phyloP scores from a whole-genome alignment of 768 basidiomycete genomes.

The Boletus patriciae region DNA sequence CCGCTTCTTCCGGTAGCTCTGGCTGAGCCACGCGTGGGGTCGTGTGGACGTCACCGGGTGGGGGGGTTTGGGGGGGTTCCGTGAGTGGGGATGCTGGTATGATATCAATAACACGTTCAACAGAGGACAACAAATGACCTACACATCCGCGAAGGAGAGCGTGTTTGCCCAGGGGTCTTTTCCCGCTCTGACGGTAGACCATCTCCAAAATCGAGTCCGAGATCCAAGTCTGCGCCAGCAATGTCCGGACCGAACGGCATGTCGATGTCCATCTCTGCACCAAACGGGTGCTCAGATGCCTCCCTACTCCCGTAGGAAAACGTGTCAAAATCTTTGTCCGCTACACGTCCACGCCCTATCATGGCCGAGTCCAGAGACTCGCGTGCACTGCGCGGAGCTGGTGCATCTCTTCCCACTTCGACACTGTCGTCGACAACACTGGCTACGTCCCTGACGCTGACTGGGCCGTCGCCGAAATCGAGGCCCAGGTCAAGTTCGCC shows the following conservation, averaged over 20 bases:
- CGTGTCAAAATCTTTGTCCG: slow-evolving; percentile 57
- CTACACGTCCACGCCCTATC: slow-evolving; percentile 45
- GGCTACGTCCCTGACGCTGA: slow-evolving; percentile 32
- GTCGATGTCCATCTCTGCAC: slow-evolving; percentile 50
- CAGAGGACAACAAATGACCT: slow-evolving; percentile 28
- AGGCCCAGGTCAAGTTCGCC: slow-evolving; percentile 71
- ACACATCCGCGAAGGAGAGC: slow-evolving; percentile 70
- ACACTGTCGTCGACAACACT: slow-evolving; percentile 62
- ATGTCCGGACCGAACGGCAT: slow-evolving; percentile 51
- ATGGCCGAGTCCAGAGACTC: slow-evolving; percentile 66
- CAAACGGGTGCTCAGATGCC: slow-evolving; percentile 66
- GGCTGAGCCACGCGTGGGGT: slow-evolving; percentile 49
- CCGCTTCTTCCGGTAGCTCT: slow-evolving; percentile 37
- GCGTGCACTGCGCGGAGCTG: slow-evolving; percentile 40
- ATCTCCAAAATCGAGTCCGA: slow-evolving; percentile 71
- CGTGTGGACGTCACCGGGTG: slow-evolving; percentile 52
- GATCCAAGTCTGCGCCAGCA: slow-evolving; percentile 58
- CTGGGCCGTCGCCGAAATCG: slow-evolving; percentile 66
- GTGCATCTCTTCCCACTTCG: slow-evolving; percentile 76
- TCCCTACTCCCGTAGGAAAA: slow-evolving; percentile 67
- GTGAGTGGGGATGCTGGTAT: slow-evolving; percentile 70
- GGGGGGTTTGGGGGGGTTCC: slow-evolving; percentile 76
- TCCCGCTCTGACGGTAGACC: slow-evolving; percentile 45
- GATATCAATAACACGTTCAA: slow-evolving; percentile 7
- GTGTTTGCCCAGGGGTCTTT: slow-evolving; percentile 59